phyloP scores from a whole-genome alignment of 495 filamentous ascomycete genomes.

The Hyaloscypha hepaticicola region DNA sequence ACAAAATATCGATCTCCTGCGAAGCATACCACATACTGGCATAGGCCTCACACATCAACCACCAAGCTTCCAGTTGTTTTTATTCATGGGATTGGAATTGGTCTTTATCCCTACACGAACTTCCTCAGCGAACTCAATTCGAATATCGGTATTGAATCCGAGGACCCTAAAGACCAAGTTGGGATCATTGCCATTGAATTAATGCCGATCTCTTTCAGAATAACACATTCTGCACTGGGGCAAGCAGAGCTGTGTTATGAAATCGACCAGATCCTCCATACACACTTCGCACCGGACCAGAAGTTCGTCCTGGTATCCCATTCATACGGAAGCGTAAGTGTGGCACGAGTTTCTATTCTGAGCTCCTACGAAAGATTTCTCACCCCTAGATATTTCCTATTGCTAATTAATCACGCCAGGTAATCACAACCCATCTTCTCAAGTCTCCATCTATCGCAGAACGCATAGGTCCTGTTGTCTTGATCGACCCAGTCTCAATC shows the following conservation, averaged over 20 bases:
- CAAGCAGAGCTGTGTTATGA: conserved; percentile 49
- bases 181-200: conserved; percentile 66
- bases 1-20: conserved; percentile 42
- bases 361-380: not conserved
- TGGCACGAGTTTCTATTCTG: conserved; percentile 53
- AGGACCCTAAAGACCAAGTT: conserved; percentile 43
- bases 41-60: conserved; percentile 57
- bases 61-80: conserved; percentile 58
- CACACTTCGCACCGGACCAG: conserved; percentile 47
- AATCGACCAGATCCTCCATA: conserved; percentile 48
- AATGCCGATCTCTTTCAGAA: conserved; percentile 59
- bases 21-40: conserved; percentile 59
- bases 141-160: conserved; percentile 27
- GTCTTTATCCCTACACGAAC: conserved; percentile 58
- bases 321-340: conserved; percentile 62
- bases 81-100: conserved; percentile 71
- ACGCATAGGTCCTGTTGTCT: conserved; percentile 48
- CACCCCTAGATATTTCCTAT: not conserved
- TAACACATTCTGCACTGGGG: conserved; percentile 49
- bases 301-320: conserved; percentile 56
- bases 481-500: conserved; percentile 66
- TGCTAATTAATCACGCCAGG: conserved; percentile 17
- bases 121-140: conserved; percentile 53
- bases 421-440: conserved; percentile 62
- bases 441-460: conserved; percentile 40